Evolutionary conservation across 2,329 filamentous ascomycete species (phyloP), one percentile per base, ranked within the genome.

Genomic region (Plectosphaerella sp.): DNA sequence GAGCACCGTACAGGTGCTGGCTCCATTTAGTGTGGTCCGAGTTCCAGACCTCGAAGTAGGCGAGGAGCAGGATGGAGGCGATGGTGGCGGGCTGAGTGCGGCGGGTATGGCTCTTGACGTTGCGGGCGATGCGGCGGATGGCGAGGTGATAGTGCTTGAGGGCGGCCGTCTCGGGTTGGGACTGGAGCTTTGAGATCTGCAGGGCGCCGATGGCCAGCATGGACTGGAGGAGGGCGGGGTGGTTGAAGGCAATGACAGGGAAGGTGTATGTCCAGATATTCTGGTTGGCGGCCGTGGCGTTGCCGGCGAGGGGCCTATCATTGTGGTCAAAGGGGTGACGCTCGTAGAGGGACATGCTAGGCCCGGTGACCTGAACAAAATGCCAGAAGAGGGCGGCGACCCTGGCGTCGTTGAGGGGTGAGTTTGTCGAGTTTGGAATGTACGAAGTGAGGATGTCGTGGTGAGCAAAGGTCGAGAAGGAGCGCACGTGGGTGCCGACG

Each of bases 11-110:
- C 37, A 97, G 75, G 69, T 97, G 94, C 56, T 89, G 93, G 62
- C 89, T 94, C 94, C 94, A 99, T 67, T 96, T 96, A 51, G 88
- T 85, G 62, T 97, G 93, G 59, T 99, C 93, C 20, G 91, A 93
- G 36, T 88, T 88, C 86, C 93, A 94, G 16, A 97, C 89, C 67
- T 97, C 94, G 62, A 96, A 97, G 66, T 91, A 97, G 0, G 86
- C 90, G 8, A 99, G 78, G 8, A 97, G 74, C 36, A 97, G 75
- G 0, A 90, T 91, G 2, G 92, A 91, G 8, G 92, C 93, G n/a
- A 97, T 74, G 0, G 91, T 97, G 1, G 89, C 84, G 9, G 90
- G 82, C 52, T 91, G 84, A 9, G 86, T 84, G 50, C 91, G 83
- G 60, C 85, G 84, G 45, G 76, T 78, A 0, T 84, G 76, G 24